phyloP scores from a whole-genome alignment of 306 rosid genomes.

The Amphicarpaea edgeworthii region DNA sequence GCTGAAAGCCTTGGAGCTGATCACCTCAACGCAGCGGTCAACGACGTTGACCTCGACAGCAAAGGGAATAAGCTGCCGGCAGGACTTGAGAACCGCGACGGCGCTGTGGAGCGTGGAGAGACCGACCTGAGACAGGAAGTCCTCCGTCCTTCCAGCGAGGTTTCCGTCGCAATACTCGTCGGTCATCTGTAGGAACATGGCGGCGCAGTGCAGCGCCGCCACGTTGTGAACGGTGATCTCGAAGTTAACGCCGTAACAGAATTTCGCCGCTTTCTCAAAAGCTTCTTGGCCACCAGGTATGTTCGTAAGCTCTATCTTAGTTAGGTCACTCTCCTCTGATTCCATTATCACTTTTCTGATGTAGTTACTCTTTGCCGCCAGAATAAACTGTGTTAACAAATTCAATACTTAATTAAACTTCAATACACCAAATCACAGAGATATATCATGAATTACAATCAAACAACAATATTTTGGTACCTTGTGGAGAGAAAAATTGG shows the following conservation, averaged over 20 bases:
- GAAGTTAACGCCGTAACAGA: conserved; percentile 92
- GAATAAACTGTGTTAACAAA: conserved; percentile 72
- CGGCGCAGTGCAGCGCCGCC: conserved; percentile 80
- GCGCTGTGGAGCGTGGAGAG: conserved; percentile 68
- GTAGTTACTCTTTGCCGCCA: conserved; percentile 87
- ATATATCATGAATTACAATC: too few relatives aligned
- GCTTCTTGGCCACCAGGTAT: conserved; percentile 89
- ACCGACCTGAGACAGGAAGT: conserved; percentile 74
- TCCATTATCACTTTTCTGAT: conserved; percentile 77
- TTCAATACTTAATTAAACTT: neutral
- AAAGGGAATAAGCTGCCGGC: conserved; percentile 60
- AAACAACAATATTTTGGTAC: conserved; percentile 43
- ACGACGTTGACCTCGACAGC: conserved; percentile 63
- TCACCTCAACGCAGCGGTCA: conserved; percentile 63
- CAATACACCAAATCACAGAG: neutral
- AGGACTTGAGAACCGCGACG: conserved; percentile 71
- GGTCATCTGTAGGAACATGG: conserved; percentile 83
- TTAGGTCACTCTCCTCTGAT: conserved; percentile 66
- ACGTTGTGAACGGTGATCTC: conserved; percentile 85
- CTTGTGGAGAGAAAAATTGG: conserved; percentile 83
- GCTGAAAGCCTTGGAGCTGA: conserved; percentile 59
- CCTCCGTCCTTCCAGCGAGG: conserved; percentile 76
- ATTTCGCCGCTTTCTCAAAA: conserved; percentile 89
- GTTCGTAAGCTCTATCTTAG: conserved; percentile 64
- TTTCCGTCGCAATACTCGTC: conserved; percentile 71